Base-by-base conservation (phyloP, 148 eudicot genomes). In the Vaccinium corymbosum region DNA sequence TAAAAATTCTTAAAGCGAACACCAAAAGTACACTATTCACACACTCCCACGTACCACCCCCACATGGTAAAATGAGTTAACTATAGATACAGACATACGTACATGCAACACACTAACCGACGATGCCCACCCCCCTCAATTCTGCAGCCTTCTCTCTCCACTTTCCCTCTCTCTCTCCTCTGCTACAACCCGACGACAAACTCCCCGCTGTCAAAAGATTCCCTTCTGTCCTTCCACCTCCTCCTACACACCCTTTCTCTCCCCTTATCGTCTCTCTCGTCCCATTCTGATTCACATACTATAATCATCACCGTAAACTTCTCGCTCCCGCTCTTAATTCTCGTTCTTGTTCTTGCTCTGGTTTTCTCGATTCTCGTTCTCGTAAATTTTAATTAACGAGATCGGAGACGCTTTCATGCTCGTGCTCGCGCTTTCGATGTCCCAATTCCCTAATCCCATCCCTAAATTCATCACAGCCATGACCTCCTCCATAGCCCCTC, bases 151-250 rank as follows among this genome's bases (percentile, higher is more conserved):
- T 80, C 6, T n/a, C 90, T 72, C 76, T 38, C 50, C 74, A 75
- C 75, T 78, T 53, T 83, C 87, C 77, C 77, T 75, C 71, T 19
- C 50, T 80, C 3, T 16, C 90, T 3, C 62, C 46, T 79, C 85
- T 85, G 82, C 85, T 20, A 83, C 89, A 83, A 79, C 77, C 89
- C 89, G 89, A 89, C 91, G 89, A 80, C 90, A 72, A 32, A 79
- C 86, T 83, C 89, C 25, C 76, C 82, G 80, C 90, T 92, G 88
- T 84, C 94, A 87, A 48, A 64, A 90, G 85, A 85, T 85, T 88
- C 89, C 72, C 76, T 29, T 11, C 56, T 10, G 52, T 25, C 42
- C 74, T 70, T 29, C 42, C 10, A n/a, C 49, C 66, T 6, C 81
- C 61, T 66, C 85, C 83, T 71, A 81, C 46, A 61, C 27, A 35